phyloP scores from a whole-genome alignment of 2,329 filamentous ascomycete genomes.

The Verticillium zaregamsianum region DNA sequence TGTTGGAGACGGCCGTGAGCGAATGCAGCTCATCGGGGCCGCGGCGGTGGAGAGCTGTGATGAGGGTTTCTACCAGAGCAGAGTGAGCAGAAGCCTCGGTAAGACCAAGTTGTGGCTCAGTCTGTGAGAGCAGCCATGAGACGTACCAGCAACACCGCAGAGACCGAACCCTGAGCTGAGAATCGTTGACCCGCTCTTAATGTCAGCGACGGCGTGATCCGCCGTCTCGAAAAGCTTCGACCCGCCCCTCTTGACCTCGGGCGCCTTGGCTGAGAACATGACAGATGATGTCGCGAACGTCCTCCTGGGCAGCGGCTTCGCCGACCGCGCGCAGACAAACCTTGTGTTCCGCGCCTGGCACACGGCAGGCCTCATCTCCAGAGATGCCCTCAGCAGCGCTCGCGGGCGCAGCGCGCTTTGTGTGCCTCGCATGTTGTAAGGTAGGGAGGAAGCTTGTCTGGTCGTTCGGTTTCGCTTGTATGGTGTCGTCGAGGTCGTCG shows the following conservation, averaged over 20 bases:
- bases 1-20: constrained; percentile 76
- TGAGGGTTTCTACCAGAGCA: constrained; percentile 58
- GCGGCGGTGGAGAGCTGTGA: constrained; percentile 59
- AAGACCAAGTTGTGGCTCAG: neutral
- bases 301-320: neutral
- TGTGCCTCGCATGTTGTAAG: neutral
- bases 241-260: constrained; percentile 19
- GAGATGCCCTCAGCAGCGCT: neutral
- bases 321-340: neutral
- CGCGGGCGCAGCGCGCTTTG: neutral
- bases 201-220: constrained; percentile 65
- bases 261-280: constrained; percentile 1
- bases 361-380: neutral
- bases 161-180: constrained; percentile 80
- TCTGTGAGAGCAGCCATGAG: constrained; percentile 13
- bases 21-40: constrained; percentile 58
- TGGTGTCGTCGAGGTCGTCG: neutral
- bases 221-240: constrained; percentile 52
- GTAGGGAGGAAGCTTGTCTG: neutral
- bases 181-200: constrained; percentile 66
- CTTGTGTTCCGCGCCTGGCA: neutral
- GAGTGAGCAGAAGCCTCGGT: neutral
- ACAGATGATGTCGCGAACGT: neutral
- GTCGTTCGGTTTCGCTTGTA: neutral
- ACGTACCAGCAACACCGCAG: constrained; percentile 66